phyloP scores from a whole-genome alignment of 805 yeast genomes.

The Candida michaelii region DNA sequence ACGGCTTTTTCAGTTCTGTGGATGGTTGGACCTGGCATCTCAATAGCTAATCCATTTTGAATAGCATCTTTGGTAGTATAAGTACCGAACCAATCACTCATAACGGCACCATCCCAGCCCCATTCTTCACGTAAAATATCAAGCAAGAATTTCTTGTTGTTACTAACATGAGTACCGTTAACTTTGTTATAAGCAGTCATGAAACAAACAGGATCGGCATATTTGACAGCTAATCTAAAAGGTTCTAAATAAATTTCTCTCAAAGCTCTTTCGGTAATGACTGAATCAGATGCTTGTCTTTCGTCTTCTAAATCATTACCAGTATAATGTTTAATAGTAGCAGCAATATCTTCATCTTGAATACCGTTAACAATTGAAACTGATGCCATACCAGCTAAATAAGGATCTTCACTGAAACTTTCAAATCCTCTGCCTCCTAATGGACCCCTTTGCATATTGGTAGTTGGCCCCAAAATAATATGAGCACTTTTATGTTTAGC shows the following conservation, averaged over 20 bases:
- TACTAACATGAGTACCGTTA: conserved; percentile 60
- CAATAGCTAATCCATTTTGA: conserved; percentile 58
- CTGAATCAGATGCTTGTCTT: conserved; percentile 47
- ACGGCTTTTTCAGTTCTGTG: conserved; percentile 42
- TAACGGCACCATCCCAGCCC: conserved; percentile 54
- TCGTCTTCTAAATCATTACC: conserved; percentile 64
- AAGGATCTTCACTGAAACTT: conserved; percentile 62
- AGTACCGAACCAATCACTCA: conserved; percentile 67
- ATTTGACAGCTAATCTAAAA: conserved; percentile 56
- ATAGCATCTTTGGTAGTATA: conserved; percentile 48
- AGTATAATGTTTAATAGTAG: conserved; percentile 62
- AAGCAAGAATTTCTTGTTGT: conserved; percentile 40
- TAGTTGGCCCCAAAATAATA: conserved; percentile 35
- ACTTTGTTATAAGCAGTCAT: conserved; percentile 67
- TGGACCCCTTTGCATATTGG: conserved; percentile 59
- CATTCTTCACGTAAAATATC: conserved; percentile 55
- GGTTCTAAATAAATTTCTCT: conserved; percentile 66
- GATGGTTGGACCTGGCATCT: conserved; percentile 66
- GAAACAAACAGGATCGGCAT: conserved; percentile 51
- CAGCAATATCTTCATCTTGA: conserved; percentile 50
- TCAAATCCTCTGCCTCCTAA: conserved; percentile 66
- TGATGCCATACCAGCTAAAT: conserved; percentile 45
- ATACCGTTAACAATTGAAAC: conserved; percentile 53
- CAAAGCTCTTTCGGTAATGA: conserved; percentile 58
- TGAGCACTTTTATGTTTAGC: conserved; percentile 55